These are phyloP conservation scores for Psilocybe cyanescens DNA, from an alignment of 768 basidiomycete species.

Conservation along the genomic window DNA sequence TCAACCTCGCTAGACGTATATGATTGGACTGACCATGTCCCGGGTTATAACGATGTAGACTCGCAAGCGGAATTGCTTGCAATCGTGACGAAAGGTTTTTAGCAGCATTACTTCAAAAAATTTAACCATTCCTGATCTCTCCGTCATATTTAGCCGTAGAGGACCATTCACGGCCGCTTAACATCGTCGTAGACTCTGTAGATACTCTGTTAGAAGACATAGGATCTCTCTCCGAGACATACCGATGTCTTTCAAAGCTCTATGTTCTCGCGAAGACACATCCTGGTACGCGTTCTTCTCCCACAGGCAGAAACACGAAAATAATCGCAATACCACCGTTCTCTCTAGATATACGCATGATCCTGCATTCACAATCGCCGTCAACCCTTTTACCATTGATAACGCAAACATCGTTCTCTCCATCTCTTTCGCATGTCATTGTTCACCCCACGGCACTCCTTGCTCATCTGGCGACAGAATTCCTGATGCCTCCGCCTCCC, in stretches of 20 bases:
- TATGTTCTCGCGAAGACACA: conserved; percentile 47
- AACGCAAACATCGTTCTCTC: conserved; percentile 64
- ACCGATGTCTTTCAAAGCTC: conserved; percentile 53
- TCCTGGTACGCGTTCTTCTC: conserved; percentile 44
- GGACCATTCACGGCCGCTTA: conserved; percentile 53
- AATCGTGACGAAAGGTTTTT: conserved; percentile 43
- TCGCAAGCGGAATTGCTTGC: conserved; percentile 40
- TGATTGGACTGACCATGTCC: conserved; percentile 26
- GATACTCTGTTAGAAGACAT: conserved; percentile 67
- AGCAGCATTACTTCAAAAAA: neutral
- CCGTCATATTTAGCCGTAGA: conserved; percentile 18
- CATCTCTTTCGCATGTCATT: conserved; percentile 63
- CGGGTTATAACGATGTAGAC: conserved; percentile 29
- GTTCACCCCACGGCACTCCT: conserved; percentile 77
- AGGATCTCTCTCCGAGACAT: conserved; percentile 55
- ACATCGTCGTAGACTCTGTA: conserved; percentile 72
- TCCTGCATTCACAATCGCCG: conserved; percentile 56
- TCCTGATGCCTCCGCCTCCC: conserved; percentile 74
- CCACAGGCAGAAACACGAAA: neutral
- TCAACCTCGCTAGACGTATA: conserved; percentile 41
- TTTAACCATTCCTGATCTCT: neutral
- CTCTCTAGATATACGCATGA: conserved; percentile 44
- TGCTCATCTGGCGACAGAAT: conserved; percentile 66
- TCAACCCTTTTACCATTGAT: conserved; percentile 59
- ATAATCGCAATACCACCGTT: neutral